These are phyloP conservation scores for Tolypocladium pustulatum DNA, from an alignment of 2,329 filamentous ascomycete species.

Conservation along the genomic window DNA sequence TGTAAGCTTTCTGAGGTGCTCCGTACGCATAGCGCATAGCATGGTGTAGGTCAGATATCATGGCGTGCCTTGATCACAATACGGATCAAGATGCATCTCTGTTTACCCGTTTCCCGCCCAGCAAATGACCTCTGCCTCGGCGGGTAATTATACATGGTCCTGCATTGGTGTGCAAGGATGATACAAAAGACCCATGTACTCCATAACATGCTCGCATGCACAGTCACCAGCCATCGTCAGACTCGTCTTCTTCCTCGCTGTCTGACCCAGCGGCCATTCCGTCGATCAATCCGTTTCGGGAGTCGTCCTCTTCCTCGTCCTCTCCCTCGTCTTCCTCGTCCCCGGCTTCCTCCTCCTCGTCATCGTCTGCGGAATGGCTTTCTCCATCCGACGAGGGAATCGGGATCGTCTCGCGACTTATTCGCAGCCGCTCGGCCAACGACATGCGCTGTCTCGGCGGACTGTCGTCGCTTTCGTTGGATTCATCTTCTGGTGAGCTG, in stretches of 20 bases:
- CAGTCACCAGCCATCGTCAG: conserved; percentile 1
- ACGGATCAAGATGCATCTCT: neutral
- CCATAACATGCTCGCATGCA: too few relatives aligned
- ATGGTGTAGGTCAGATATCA: too few relatives aligned
- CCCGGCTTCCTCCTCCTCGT: conserved; percentile 8
- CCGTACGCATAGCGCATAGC: too few relatives aligned
- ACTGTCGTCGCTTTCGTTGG: conserved; percentile 5
- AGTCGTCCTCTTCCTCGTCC: conserved; percentile 8
- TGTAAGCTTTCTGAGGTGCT: conserved; percentile 1
- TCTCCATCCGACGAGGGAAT: conserved; percentile 8
- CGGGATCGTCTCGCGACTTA: conserved; percentile 8
- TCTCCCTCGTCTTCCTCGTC: conserved; percentile 10
- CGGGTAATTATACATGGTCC: neutral
- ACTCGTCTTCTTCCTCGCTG: conserved; percentile 10
- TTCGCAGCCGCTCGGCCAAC: conserved; percentile 12
- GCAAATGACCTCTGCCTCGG: neutral
- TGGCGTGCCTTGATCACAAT: neutral
- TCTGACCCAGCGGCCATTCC: conserved; percentile 23
- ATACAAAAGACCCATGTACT: too few relatives aligned
- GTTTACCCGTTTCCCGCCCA: neutral
- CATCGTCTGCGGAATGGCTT: conserved; percentile 6
- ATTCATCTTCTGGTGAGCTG: conserved; percentile 3
- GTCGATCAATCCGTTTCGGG: conserved; percentile 15
- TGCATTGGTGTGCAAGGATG: too few relatives aligned
- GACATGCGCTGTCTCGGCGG: conserved; percentile 7